Percentiles rank a stretch among this genome's conserved stretches.
phyloP scores from a whole-genome alignment of 164 flowering plant species.

The Nymphaea colorata region DNA sequence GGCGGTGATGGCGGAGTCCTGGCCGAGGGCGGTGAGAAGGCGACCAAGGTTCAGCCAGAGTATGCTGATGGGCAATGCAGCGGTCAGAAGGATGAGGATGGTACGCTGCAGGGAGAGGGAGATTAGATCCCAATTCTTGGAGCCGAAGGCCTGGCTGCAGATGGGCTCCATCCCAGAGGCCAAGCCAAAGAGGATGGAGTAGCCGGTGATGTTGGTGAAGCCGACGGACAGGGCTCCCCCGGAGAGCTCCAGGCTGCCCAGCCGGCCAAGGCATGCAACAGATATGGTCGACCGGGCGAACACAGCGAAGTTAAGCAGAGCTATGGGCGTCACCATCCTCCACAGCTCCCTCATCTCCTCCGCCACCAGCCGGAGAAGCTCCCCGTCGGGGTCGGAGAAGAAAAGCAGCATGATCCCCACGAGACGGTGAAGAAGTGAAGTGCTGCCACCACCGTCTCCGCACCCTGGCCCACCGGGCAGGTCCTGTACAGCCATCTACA shows the following conservation, averaged over 20 bases:
- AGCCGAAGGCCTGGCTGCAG: constrained; percentile 81
- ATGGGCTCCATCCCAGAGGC: constrained; percentile 94
- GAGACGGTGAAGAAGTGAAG: no score
- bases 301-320: constrained; percentile 59
- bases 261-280: constrained; percentile 70
- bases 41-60: constrained; percentile 61
- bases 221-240: constrained; percentile 92
- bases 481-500: no score
- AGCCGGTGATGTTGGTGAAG: constrained; percentile 93
- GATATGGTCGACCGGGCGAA: constrained; percentile 64
- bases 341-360: constrained; percentile 78
- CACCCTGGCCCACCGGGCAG: no score
- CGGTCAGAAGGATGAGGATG: constrained; percentile 48
- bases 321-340: constrained; percentile 75
- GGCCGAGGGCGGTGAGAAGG: constrained; percentile 70
- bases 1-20: constrained; percentile 57
- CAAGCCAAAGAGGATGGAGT: constrained; percentile 76
- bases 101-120: constrained; percentile 54
- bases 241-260: constrained; percentile 80
- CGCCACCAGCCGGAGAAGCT: constrained; percentile 24
- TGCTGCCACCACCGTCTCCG: no score
- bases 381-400: neutral
- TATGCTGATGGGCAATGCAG: constrained; percentile 54
- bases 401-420: neutral
- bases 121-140: constrained; percentile 57